A percentile compares a stretch with the other conserved stretches of the same genome.
Evolutionary conservation across 176 grass and related monocot genomes (phyloP).

Genomic region (Aegilops umbellulata): DNA sequence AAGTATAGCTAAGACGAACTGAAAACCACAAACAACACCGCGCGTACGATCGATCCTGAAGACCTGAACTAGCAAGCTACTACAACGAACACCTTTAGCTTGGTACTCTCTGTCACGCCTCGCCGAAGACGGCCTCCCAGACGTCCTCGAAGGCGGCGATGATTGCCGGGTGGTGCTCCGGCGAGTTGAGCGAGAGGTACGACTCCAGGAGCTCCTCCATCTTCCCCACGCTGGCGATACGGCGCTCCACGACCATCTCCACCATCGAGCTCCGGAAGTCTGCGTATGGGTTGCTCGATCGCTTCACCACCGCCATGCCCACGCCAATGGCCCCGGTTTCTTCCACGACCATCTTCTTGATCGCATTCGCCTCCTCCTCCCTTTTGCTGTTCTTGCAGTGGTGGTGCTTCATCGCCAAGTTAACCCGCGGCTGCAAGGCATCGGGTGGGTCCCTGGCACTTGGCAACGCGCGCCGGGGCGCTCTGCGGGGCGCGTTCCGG

Average conservation of each 20-base stretch:
- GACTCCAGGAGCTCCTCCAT: slow-evolving; percentile 80
- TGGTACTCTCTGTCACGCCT: slow-evolving; percentile 21
- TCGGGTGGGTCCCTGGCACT: too few relatives aligned
- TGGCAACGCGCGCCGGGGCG: not conserved
- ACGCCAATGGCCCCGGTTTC: not conserved
- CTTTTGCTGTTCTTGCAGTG: not conserved
- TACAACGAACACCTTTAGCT: not conserved
- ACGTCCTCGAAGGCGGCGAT: slow-evolving; percentile 81
- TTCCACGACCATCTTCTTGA: not conserved
- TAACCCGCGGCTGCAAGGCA: too few relatives aligned
- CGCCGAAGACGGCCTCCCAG: slow-evolving; percentile 69
- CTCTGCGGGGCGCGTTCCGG: not conserved
- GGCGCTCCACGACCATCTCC: slow-evolving; percentile 81
- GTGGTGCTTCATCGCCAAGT: not conserved
- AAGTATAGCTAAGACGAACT: not conserved
- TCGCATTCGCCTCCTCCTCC: not conserved
- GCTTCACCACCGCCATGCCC: slow-evolving; percentile 72
- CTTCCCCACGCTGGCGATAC: slow-evolving; percentile 41
- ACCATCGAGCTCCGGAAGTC: slow-evolving; percentile 96
- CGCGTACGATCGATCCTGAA: not conserved
- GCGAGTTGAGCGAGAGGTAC: slow-evolving; percentile 74
- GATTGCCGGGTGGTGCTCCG: slow-evolving; percentile 72
- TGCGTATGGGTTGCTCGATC: slow-evolving; percentile 69
- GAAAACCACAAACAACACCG: not conserved
- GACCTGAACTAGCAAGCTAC: not conserved